Base-by-base conservation (phyloP, 2,329 filamentous ascomycete species). In the Aspergillus sp. region DNA sequence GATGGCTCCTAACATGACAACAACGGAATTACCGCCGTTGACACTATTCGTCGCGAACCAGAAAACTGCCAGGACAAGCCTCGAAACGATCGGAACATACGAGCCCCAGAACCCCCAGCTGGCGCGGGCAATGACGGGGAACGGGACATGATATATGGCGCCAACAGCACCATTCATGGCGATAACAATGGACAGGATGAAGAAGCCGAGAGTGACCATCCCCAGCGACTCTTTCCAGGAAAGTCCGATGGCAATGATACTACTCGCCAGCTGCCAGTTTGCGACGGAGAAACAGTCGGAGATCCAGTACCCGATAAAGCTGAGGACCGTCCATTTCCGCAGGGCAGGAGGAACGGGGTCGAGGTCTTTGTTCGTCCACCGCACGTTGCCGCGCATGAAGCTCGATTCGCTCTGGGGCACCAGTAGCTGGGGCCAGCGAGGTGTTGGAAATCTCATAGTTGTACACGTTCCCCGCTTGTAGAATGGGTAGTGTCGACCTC, bases 241-340 rank as follows among this genome's bases (percentile, higher is more conserved):
- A n/a, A 87, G 75, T 2, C 85, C 84, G 22, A 83, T 78, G 13
- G 80, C 76, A 11, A 83, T 73, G 60, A 84, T 81, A 48, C 80
- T 79, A 43, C 77, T 79, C 3, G 80, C 82, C 8, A 81, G 83
- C 67, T 85, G 81, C 84, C 83, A 85, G 45, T 82, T 84, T n/a
- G 81, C 79, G 7, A 79, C 78, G 60, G 82, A 82, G 73, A 83
- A 83, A 6, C 80, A 80, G 66, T 83, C 82, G n/a, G 79, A 81
- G 28, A 83, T 77, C 82, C 82, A 84, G 65, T 84, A 84, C 34
- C 80, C 81, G 57, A 83, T 72, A 55, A 83, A 77, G 57, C 76
- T 79, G 19, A 71, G 72, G 0, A 80, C 75, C 15, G 78, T 77
- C 81, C 81, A 83, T 75, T 81, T 81, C 3, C 80, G 73, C 6